phyloP scores from a whole-genome alignment of 2,329 filamentous ascomycete genomes.

The Paecilomyces formosus region DNA sequence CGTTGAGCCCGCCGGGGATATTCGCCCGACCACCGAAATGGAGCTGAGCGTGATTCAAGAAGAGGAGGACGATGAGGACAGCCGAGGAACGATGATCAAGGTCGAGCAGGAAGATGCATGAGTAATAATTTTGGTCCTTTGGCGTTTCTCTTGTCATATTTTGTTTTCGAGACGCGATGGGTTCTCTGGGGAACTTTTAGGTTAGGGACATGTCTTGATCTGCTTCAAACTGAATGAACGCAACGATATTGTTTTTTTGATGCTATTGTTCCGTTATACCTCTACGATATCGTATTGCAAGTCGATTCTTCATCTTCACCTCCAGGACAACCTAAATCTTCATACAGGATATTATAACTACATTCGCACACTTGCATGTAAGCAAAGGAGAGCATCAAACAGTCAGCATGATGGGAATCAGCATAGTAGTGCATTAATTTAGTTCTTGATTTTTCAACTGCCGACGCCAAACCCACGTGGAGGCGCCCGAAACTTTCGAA shows the following conservation, averaged over 20 bases:
- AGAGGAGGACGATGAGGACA: conserved; percentile 24
- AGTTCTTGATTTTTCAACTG: not conserved
- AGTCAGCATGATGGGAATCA: not conserved
- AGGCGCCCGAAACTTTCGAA: not conserved
- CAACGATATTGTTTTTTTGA: not conserved
- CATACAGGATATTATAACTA: too few relatives aligned
- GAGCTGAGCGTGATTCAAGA: conserved; percentile 30
- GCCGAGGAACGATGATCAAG: conserved; percentile 24
- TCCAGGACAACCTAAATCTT: not conserved
- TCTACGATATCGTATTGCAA: not conserved
- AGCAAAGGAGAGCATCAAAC: not conserved
- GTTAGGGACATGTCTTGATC: not conserved
- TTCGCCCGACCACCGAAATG: conserved; percentile 15
- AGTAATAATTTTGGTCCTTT: conserved; percentile 1
- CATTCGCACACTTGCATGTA: too few relatives aligned
- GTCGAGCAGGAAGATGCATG: conserved; percentile 22
- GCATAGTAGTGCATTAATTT: not conserved
- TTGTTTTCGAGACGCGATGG: not conserved
- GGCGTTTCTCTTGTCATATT: not conserved
- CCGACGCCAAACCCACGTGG: not conserved
- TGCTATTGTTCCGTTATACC: not conserved
- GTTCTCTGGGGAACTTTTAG: not conserved
- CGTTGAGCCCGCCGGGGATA: conserved; percentile 14
- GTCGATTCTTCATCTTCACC: not conserved
- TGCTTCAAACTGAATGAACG: not conserved